Evolutionary conservation across 2,329 filamentous ascomycete genomes (phyloP).

Genomic region (Teratosphaeria pseudoeucalypti): DNA sequence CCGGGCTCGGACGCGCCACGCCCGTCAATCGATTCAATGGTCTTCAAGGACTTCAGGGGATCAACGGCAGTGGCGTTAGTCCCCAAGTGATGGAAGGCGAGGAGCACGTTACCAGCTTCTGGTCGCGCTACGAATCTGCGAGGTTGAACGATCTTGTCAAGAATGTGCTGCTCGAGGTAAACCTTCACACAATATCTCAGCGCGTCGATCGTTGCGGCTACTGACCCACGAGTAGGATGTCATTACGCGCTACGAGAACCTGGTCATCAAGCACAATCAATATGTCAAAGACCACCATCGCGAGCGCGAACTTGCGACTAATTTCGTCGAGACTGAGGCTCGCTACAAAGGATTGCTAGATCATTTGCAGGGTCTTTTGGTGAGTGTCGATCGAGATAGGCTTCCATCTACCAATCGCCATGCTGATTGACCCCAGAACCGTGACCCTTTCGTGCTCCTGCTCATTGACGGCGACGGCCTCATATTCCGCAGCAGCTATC

Average conservation of each 20-base stretch:
- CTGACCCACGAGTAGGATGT: constrained; percentile 25
- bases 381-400: not conserved
- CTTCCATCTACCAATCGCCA: not conserved
- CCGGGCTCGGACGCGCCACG: not conserved
- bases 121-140: constrained; percentile 23
- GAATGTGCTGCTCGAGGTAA: constrained; percentile 24
- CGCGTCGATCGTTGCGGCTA: not conserved
- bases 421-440: constrained; percentile 25
- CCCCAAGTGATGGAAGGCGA: not conserved
- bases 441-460: constrained; percentile 49
- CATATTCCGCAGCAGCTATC: constrained; percentile 24
- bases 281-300: constrained; percentile 18
- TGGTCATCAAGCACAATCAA: constrained; percentile 23
- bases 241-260: constrained; percentile 29
- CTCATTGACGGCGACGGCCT: constrained; percentile 54
- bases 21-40: not conserved
- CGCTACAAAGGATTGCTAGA: constrained; percentile 1
- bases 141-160: constrained; percentile 21
- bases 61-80: not conserved
- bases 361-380: constrained; percentile 5
- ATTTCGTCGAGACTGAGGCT: not conserved
- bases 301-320: constrained; percentile 12
- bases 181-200: not conserved
- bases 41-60: not conserved
- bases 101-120: constrained; percentile 12